Evolutionary conservation across 805 yeast species (phyloP).

Genomic region (Peterozyma toletana): DNA sequence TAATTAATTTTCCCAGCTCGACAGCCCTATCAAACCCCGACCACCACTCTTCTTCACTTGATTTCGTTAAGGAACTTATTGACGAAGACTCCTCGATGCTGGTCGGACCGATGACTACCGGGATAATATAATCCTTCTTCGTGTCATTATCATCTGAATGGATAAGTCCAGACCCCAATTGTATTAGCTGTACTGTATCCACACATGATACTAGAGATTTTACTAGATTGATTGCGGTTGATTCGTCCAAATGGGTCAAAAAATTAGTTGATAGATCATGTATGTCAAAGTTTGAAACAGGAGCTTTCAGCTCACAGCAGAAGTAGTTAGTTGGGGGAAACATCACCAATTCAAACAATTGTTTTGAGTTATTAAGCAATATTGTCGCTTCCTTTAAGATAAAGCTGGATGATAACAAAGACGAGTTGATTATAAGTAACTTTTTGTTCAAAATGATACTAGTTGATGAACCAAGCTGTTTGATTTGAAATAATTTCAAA

Average conservation of each 20-base stretch:
- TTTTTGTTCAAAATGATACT: conserved; percentile 14
- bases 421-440: conserved; percentile 26
- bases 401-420: conserved; percentile 24
- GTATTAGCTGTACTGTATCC: conserved; percentile 26
- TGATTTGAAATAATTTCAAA: too few relatives aligned
- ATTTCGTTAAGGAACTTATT: too few relatives aligned
- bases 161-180: conserved; percentile 31
- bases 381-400: conserved; percentile 20
- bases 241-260: conserved; percentile 17
- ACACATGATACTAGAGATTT: conserved; percentile 21
- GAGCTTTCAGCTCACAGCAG: conserved; percentile 8
- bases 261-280: conserved; percentile 12
- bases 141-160: conserved; percentile 12
- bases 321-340: conserved; percentile 23
- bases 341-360: conserved; percentile 19
- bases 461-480: background rate
- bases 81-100: conserved; percentile 15
- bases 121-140: conserved; percentile 2
- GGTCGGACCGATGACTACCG: conserved; percentile 23
- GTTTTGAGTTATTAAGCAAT: conserved; percentile 19
- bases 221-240: conserved; percentile 13
- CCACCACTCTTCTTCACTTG: conserved; percentile 2
- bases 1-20: background rate
- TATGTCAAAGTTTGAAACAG: conserved; percentile 4
- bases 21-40: background rate